Percentiles rank a stretch among this genome's conserved stretches.
phyloP scores from a whole-genome alignment of 768 basidiomycete species.

The Leucocoprinus sp. region DNA sequence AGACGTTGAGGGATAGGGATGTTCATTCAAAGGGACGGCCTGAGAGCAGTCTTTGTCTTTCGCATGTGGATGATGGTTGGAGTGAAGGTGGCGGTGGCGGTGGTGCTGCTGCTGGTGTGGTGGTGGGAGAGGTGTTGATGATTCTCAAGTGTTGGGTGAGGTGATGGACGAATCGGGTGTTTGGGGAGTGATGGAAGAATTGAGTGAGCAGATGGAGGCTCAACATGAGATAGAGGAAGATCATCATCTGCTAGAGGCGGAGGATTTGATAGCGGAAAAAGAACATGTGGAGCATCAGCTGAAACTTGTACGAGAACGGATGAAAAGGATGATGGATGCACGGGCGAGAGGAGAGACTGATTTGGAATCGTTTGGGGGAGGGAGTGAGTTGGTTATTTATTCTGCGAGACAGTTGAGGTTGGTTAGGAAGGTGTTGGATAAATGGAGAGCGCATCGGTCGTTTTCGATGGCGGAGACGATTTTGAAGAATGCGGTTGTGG shows the following conservation, averaged over 20 bases:
- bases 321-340: constrained; percentile 73
- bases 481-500: constrained; percentile 71
- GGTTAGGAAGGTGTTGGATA: constrained; percentile 74
- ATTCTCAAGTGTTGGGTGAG: no score
- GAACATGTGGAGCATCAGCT: constrained; percentile 91
- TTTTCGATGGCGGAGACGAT: constrained; percentile 92
- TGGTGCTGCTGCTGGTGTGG: no score
- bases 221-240: constrained; percentile 43
- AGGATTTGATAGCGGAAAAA: constrained; percentile 84
- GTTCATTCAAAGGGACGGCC: constrained; percentile 75
- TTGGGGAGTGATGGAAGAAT: no score
- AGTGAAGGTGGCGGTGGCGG: constrained; percentile 74
- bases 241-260: constrained; percentile 56
- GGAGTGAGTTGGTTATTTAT: constrained; percentile 74
- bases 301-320: constrained; percentile 68
- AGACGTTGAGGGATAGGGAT: constrained; percentile 80
- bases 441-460: constrained; percentile 77
- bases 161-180: no score
- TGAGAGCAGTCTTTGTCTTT: constrained; percentile 82
- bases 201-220: no score
- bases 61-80: constrained; percentile 83
- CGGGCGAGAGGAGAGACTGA: constrained; percentile 73
- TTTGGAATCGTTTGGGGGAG: constrained; percentile 29
- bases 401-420: constrained; percentile 73
- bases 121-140: no score